Conservation (phyloP, 306 rosid species). For the Alnus glutinosa region DNA sequence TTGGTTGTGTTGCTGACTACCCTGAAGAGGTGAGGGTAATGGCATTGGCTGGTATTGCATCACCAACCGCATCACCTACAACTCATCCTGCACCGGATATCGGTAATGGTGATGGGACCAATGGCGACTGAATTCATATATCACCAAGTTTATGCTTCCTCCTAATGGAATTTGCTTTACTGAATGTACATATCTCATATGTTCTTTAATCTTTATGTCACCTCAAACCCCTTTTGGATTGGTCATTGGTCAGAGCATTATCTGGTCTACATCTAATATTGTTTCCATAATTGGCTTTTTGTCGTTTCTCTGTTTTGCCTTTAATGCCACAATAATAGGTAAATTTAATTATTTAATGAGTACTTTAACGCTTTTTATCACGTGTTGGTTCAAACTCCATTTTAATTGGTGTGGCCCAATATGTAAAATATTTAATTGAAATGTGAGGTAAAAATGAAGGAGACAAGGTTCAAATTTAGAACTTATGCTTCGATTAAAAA, state of each 20-base stretch:
- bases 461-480: too few species aligned
- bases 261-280: too few species aligned
- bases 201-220: conserved; percentile 29
- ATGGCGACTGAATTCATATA: conserved; percentile 24
- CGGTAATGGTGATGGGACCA: conserved; percentile 23
- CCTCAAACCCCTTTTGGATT: conserved; percentile 28
- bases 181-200: conserved; percentile 15
- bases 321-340: conserved; percentile 9
- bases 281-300: conserved; percentile 15
- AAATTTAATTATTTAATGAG: not conserved
- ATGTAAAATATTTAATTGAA: too few species aligned
- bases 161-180: conserved; percentile 24
- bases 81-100: conserved; percentile 23
- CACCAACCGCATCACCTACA: conserved; percentile 3
- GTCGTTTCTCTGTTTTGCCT: conserved; percentile 16
- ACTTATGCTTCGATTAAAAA: too few species aligned
- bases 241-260: conserved; percentile 25
- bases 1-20: conserved; percentile 92
- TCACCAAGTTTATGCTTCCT: conserved; percentile 23
- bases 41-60: conserved; percentile 51
- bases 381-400: too few species aligned
- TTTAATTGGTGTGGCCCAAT: too few species aligned
- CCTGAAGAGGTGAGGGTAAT: conserved; percentile 74
- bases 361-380: too few species aligned
- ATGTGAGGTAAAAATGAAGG: too few species aligned